These are phyloP conservation scores for Gynandropsis gynandra DNA, from an alignment of 345 rosid genomes.

Conservation along the genomic window DNA sequence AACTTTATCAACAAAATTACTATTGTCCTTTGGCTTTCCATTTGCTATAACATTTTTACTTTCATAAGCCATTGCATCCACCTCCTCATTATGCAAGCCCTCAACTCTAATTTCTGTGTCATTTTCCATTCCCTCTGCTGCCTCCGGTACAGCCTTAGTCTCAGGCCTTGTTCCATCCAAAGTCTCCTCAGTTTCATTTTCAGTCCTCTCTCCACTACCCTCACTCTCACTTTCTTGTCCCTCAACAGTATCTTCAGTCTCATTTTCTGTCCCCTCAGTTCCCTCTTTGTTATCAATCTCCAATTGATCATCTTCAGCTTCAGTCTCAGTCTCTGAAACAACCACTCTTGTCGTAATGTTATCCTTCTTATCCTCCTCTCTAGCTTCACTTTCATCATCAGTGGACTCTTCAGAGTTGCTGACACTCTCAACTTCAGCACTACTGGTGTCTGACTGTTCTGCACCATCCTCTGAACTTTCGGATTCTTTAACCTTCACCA, in stretches of 20 bases:
- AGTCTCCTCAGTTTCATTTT: conserved; percentile 23
- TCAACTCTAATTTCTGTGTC: conserved; percentile 25
- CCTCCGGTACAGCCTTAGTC: conserved; percentile 16
- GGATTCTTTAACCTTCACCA: conserved; percentile 7
- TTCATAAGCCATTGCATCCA: conserved; percentile 18
- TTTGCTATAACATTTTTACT: conserved; percentile 13
- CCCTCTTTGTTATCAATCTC: conserved; percentile 19
- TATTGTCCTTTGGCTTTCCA: conserved; percentile 13
- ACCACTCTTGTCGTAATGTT: conserved; percentile 20
- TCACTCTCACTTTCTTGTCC: conserved; percentile 21
- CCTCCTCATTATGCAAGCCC: conserved; percentile 11
- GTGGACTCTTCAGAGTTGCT: conserved; percentile 23
- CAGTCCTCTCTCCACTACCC: conserved; percentile 26
- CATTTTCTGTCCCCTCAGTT: not conserved
- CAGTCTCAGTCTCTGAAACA: conserved; percentile 28
- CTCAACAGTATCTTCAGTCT: conserved; percentile 10
- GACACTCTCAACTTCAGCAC: conserved; percentile 29
- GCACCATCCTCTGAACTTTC: conserved; percentile 29
- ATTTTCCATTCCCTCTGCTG: conserved; percentile 18
- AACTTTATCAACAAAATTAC: conserved; percentile 11
- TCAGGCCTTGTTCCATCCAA: conserved; percentile 12
- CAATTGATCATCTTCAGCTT: conserved; percentile 19
- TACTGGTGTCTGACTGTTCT: conserved; percentile 25
- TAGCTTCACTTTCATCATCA: conserved; percentile 28
- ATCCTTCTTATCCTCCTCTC: conserved; percentile 28